Evolutionary conservation across 129 eudicot species (phyloP), one percentile per base, ranked within the genome.

Genomic region (Escallonia herrerae): DNA sequence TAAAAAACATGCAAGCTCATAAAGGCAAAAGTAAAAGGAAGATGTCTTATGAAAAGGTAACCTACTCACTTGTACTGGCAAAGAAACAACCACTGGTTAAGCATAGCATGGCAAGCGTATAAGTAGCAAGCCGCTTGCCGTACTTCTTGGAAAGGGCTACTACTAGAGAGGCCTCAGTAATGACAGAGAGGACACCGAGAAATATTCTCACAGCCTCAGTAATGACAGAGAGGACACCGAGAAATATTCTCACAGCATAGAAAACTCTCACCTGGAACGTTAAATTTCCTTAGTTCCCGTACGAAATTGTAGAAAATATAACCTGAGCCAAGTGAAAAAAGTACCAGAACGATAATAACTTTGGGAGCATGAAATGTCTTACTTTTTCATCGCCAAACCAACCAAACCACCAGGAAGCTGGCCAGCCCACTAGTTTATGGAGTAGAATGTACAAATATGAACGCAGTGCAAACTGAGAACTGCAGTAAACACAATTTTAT

Each of bases 61-160:
- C 65, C 7, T 42, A 83, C 96, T 65, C 66, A 93, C 98, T 93
- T 43, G 98, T 93, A 81, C 98, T 93, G 73, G 98, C 98, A 38
- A 93, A 93, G 72, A 93, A 93, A 64, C 96, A 88, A 56, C 98
- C 98, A 56, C 98, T 93, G 40, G 96, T 83, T 71, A 93, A 78
- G 85, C 98, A 93, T 56, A 93, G 83, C 70, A 93, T 74, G 39
- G 96, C 90, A 43, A 93, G 96, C 14, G 98, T 77, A 70, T 93
- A 93, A 49, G 75, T 73, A 59, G 87, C 96, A 72, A 93, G 82
- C 56, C 98, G 98, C 65, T 93, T 93, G 49, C 98, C 98, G 70
- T 83, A 93, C 74, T 88, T 93, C 73, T 86, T 83, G 56, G 96
- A 88, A 75, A 93, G 83, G 55, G 98, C 96, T 70, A 93, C 98